A percentile compares a stretch with the other conserved stretches of the same genome.
phyloP scores from a whole-genome alignment of 2,329 filamentous ascomycete genomes.

The Coniochaeta prunicola region DNA sequence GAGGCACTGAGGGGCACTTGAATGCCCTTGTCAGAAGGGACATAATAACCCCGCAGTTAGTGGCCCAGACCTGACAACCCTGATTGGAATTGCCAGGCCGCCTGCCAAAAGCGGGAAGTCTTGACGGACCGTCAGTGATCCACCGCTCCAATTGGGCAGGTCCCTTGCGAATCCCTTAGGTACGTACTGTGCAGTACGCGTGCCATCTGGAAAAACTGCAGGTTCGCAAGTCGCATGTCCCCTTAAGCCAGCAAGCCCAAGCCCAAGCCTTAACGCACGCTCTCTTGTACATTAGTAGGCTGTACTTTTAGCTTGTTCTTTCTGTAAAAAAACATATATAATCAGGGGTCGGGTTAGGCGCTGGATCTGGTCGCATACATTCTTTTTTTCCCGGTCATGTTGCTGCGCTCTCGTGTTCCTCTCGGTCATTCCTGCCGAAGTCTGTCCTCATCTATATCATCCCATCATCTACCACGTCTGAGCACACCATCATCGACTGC shows the following conservation, averaged over 20 bases:
- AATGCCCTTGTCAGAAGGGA: background rate
- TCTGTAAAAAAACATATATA: background rate
- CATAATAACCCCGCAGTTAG: background rate
- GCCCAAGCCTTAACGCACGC: background rate
- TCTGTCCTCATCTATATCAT: background rate
- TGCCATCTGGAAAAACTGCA: background rate
- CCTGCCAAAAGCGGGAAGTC: background rate
- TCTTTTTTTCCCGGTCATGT: conserved; percentile 3
- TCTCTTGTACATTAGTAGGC: conserved; percentile 1
- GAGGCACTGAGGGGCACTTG: background rate
- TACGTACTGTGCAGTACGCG: too few species aligned
- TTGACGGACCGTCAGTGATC: background rate
- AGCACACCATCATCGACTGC: background rate
- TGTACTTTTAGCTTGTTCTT: background rate
- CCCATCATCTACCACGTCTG: background rate
- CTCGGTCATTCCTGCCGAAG: background rate
- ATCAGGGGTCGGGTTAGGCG: background rate
- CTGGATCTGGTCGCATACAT: background rate
- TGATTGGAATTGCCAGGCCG: background rate
- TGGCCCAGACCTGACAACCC: too few species aligned
- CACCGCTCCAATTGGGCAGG: background rate
- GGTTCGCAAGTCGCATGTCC: background rate
- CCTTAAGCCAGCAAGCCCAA: background rate
- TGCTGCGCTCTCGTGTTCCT: background rate
- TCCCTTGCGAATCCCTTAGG: background rate